Conservation (phyloP, 2,329 filamentous ascomycete genomes). For the Aschersonia sp. region DNA sequence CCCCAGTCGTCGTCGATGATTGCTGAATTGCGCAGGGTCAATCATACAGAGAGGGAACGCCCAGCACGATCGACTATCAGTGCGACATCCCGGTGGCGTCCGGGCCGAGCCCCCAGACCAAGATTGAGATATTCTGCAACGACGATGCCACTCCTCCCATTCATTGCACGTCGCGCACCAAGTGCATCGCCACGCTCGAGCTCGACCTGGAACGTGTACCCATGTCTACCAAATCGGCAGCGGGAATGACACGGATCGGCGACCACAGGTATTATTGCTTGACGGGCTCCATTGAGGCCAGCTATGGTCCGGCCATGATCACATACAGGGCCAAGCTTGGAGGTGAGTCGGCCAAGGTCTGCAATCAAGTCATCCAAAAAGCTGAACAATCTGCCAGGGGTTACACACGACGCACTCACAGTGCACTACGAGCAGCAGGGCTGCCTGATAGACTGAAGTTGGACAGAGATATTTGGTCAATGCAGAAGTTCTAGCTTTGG, state of each 20-base stretch:
- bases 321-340: slow-evolving; percentile 22
- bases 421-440: slow-evolving; percentile 16
- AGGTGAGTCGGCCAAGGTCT: slow-evolving; percentile 11
- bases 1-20: neutral
- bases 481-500: neutral
- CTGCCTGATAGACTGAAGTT: neutral
- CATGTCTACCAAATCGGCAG: slow-evolving; percentile 13
- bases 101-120: slow-evolving; percentile 19
- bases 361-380: neutral
- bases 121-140: slow-evolving; percentile 22
- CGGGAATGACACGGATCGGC: slow-evolving; percentile 18
- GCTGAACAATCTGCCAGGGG: slow-evolving; percentile 10
- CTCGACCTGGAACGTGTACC: slow-evolving; percentile 21
- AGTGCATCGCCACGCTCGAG: slow-evolving; percentile 17
- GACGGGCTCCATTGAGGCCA: slow-evolving; percentile 20
- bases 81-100: slow-evolving; percentile 21
- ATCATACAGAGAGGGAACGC: slow-evolving; percentile 21
- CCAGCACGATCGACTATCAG: slow-evolving; percentile 21
- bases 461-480: neutral
- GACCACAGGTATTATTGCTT: slow-evolving; percentile 22
- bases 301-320: slow-evolving; percentile 22
- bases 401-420: slow-evolving; percentile 21
- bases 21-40: slow-evolving; percentile 13
- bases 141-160: slow-evolving; percentile 15
- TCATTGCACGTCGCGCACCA: slow-evolving; percentile 15